Base-by-base conservation (phyloP, 768 basidiomycete genomes). In the Auriscalpium vulgare region DNA sequence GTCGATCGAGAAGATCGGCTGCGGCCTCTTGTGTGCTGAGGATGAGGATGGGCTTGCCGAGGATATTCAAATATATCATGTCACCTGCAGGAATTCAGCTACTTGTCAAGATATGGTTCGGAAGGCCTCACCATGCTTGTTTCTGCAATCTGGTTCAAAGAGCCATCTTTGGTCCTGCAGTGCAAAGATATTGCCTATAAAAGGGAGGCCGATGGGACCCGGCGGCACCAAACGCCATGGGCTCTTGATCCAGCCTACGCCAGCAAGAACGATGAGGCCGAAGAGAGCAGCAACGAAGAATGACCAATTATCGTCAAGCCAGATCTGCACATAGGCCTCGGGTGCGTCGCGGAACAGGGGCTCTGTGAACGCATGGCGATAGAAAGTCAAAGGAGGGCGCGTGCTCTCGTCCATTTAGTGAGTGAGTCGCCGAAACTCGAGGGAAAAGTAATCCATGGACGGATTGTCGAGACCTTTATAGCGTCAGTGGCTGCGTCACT, bases 1-100 rank as follows among this genome's bases (percentile, higher is more conserved):
- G 70, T 51, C 69, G 68, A 19, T 76, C 70, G 17, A 76, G 59
- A 1, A 75, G 61, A 45, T 66, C 69, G 47, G 62, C 68, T 4
- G 71, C 74, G 10, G 65, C 54, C 50, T 67, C 61, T 37, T 55
- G 50, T 37, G 66, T 69, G 50, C 70, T 69, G 11, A 75, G 61
- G 44, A 75, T 48, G 37, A 75, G 53, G 44, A 75, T 63, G 36
- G 64, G 61, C 48, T 63, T 63, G 9, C 72, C 71, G 9, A 74
- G 64, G 46, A 71, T 60, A 17, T 57, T 61, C 29, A 71, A 65
- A 47, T 68, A 68, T 38, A 67, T 61, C 7, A 74, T 35, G 38
- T 72, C 60, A 14, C 72, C 72, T 73, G 23, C 2, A 8, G 10
- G 4, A 35, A 3, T 43, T 29, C 9, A 55, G 40, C 3, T 13